phyloP scores from a whole-genome alignment of 2,329 filamentous ascomycete genomes.

The Chrysosporium queenslandicum region DNA sequence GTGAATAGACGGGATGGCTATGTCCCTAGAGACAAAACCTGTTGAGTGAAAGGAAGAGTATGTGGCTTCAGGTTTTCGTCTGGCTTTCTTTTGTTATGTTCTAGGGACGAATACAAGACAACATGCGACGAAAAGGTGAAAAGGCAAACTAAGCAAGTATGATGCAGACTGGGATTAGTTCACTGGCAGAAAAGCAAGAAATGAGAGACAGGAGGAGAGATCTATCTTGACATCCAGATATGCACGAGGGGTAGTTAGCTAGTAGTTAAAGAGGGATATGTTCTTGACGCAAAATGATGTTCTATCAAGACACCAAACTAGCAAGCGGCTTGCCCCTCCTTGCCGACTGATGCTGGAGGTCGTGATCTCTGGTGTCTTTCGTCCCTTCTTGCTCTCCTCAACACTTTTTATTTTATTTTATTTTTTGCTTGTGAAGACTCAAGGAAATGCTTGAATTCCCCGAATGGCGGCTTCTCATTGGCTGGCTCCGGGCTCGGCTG shows the following conservation, averaged over 20 bases:
- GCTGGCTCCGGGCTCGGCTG: not conserved
- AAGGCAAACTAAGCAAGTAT: not conserved
- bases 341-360: not conserved
- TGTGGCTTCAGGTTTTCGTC: too few species aligned
- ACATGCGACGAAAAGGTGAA: too few species aligned
- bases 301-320: too few species aligned
- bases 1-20: not conserved
- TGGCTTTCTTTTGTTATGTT: too few species aligned
- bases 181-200: not conserved
- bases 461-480: not conserved
- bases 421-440: conserved; percentile 1
- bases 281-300: too few species aligned
- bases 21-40: not conserved
- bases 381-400: not conserved
- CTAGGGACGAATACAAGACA: not conserved
- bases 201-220: too few species aligned
- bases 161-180: not conserved
- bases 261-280: too few species aligned
- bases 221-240: too few species aligned
- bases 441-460: not conserved
- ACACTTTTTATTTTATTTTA: not conserved
- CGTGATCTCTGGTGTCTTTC: not conserved
- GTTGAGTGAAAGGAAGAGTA: too few species aligned
- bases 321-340: too few species aligned
- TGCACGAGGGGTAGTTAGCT: too few species aligned